Base-by-base conservation (phyloP, 139 green algal genomes). In the Volvox reticuliferus region DNA sequence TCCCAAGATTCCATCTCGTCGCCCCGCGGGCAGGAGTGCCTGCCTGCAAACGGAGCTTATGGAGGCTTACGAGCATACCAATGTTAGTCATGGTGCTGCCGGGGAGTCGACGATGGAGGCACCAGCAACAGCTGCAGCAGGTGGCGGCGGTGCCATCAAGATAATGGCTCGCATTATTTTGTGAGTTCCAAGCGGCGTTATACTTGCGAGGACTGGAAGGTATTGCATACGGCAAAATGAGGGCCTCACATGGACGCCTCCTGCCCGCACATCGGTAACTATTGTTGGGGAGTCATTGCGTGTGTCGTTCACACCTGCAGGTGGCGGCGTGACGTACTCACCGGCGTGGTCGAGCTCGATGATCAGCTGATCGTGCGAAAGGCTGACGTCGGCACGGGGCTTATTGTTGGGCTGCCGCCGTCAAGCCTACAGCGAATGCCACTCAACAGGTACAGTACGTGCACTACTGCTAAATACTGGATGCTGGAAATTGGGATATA, bases 241-340 rank as follows among this genome's bases (percentile, higher is more conserved):
- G 24, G 62, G 65, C 21, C 21, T 5, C 65, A 73, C 65, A 73
- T 2, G 21, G 21, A 2, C 24, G 2, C 65, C 65, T 28, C 9
- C 9, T 28, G 24, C 65, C 65, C 79, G 24, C 19, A 24, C 36
- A 33, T 50, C 36, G 37, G 22, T 12, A 22, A 17, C 14, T 13
- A 22, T 28, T 28, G 12, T 73, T 5, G 44, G 44, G 9, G 9
- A 55, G 44, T 55, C 65, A 73, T 28, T 73, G 21, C 24, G 16
- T 28, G 9, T 26, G 65, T 73, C 65, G 24, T 73, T 28, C 16
- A 24, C 65, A 28, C 65, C 9, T 30, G n/a, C 85, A 89, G 85
- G 35, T 93, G 83, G 90, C 83, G 89, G 0, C 89, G 83, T 32
- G 89, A 93, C 63, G 83, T 93, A 77, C 75, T 93, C 62, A 71